Conservation (phyloP, 2,329 filamentous ascomycete species). For the Apiospora kogelbergensis region DNA sequence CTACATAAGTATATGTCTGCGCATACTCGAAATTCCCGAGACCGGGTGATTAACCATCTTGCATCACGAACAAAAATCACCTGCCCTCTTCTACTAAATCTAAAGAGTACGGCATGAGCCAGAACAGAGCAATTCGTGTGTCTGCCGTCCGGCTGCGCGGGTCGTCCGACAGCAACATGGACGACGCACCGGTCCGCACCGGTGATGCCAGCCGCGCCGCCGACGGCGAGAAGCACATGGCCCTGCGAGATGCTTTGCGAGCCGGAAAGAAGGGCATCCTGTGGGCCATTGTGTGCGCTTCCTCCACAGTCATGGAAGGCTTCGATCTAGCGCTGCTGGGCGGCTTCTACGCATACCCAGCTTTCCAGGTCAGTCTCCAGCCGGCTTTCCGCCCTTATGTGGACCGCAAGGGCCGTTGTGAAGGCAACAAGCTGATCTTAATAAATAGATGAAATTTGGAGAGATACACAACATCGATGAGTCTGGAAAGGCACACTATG, state of each 20-base stretch:
- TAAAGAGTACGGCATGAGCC: conserved; percentile 50
- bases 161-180: conserved; percentile 34
- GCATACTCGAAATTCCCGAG: background rate
- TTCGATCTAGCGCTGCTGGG: conserved; percentile 33
- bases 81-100: too few relatives aligned
- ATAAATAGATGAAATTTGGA: background rate
- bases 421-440: background rate
- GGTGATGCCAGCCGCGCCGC: conserved; percentile 9
- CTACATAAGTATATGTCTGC: background rate
- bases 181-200: background rate
- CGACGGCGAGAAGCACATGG: conserved; percentile 15
- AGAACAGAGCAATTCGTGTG: conserved; percentile 59
- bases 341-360: conserved; percentile 18
- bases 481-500: conserved; percentile 27
- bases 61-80: background rate
- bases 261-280: conserved; percentile 18
- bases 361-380: conserved; percentile 12
- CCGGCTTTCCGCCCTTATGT: background rate
- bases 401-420: background rate
- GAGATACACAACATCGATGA: background rate
- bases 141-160: conserved; percentile 55
- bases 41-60: too few relatives aligned
- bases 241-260: conserved; percentile 11
- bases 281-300: conserved; percentile 25
- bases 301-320: conserved; percentile 24